Percentiles rank a stretch among this genome's conserved stretches.
Evolutionary conservation across 495 filamentous ascomycete genomes (phyloP).

Genomic region (Penicillium diatomitis): DNA sequence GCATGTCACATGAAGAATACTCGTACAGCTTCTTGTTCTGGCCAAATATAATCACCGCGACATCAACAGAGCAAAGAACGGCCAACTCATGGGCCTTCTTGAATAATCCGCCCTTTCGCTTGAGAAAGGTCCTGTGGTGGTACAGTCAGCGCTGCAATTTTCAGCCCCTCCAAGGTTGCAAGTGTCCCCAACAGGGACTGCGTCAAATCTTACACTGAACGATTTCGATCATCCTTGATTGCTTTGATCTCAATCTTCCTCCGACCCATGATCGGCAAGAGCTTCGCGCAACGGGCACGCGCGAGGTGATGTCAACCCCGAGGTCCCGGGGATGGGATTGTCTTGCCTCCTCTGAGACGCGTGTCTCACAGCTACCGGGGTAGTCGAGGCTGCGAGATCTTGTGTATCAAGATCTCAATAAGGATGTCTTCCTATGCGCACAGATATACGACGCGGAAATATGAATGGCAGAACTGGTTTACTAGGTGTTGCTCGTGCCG

Average conservation of each 20-base stretch:
- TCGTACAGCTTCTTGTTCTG: conserved; percentile 98
- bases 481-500: not conserved
- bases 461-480: not conserved
- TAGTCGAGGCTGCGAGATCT: not conserved
- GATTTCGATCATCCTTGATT: conserved; percentile 98
- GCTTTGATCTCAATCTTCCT: conserved; percentile 98
- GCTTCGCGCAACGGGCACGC: conserved; percentile 8
- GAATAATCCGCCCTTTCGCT: conserved; percentile 96
- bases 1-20: conserved; percentile 90
- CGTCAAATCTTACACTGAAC: conserved; percentile 74
- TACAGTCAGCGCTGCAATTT: conserved; percentile 1
- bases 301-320: not conserved
- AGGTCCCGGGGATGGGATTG: no score
- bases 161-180: not conserved
- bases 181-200: no score
- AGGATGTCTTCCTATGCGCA: not conserved
- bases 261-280: conserved; percentile 45
- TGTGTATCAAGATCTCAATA: not conserved
- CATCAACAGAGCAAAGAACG: conserved; percentile 94
- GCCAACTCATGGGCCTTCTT: conserved; percentile 99
- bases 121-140: conserved; percentile 75
- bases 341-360: not conserved
- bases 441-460: not conserved
- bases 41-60: conserved; percentile 96
- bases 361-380: not conserved